These are phyloP conservation scores for Murraya paniculata DNA, from an alignment of 345 rosid genomes.

Conservation along the genomic window DNA sequence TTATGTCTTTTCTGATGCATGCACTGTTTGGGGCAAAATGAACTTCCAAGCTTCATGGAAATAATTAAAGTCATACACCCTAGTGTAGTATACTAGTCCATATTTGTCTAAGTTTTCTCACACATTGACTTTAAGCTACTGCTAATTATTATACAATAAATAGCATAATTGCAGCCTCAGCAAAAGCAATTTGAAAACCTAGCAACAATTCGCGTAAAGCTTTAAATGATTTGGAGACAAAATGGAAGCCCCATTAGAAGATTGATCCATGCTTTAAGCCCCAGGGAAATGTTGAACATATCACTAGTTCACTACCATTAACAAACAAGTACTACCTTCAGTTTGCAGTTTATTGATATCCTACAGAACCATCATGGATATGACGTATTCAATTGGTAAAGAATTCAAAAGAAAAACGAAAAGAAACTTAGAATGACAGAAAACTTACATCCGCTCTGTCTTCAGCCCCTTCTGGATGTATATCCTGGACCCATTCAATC, in stretches of 20 bases:
- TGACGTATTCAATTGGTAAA: background rate
- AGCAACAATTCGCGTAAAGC: background rate
- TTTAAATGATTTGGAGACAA: background rate
- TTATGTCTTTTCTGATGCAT: background rate
- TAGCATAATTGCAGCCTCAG: background rate
- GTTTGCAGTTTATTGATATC: background rate
- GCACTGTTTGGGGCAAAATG: background rate
- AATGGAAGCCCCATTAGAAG: background rate
- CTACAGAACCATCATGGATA: background rate
- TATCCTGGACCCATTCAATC: conserved; percentile 89
- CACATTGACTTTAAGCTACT: background rate
- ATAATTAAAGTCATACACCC: background rate
- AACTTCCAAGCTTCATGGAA: background rate
- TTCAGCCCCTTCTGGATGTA: conserved; percentile 40
- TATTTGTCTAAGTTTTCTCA: background rate
- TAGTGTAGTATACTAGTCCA: background rate
- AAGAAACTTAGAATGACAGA: background rate
- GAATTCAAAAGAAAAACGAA: background rate
- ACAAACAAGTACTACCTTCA: background rate
- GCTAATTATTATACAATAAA: background rate
- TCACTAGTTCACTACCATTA: background rate
- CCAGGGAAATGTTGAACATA: background rate
- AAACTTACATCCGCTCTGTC: conserved; percentile 53
- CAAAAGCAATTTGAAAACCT: background rate
- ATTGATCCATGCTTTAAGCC: background rate